Evolutionary conservation across 2,329 filamentous ascomycete genomes (phyloP).

Genomic region (Penicillium sp.): DNA sequence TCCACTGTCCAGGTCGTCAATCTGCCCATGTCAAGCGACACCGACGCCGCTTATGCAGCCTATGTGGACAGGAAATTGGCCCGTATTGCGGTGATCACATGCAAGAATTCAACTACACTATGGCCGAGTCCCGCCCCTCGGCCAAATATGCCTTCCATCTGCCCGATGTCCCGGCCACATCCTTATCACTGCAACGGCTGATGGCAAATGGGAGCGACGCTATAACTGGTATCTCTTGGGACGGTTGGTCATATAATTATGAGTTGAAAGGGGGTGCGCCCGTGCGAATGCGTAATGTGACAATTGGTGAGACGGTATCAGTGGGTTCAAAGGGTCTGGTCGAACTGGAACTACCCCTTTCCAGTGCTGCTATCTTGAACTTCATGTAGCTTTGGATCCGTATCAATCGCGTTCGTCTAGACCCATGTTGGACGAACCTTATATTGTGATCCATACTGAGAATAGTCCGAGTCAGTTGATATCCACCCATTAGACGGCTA

Average conservation of each 20-base stretch:
- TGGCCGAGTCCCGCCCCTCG: constrained; percentile 32
- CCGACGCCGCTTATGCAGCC: constrained; percentile 56
- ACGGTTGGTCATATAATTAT: constrained; percentile 61
- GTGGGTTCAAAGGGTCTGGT: constrained; percentile 36
- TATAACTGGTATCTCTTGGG: constrained; percentile 60
- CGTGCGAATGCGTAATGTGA: constrained; percentile 56
- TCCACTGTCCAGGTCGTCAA: constrained; percentile 49
- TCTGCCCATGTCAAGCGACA: constrained; percentile 42
- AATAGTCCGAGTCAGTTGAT: neutral
- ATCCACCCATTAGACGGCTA: neutral
- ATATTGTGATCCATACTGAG: neutral
- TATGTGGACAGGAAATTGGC: constrained; percentile 48
- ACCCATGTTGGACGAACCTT: neutral
- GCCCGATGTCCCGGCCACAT: constrained; percentile 18
- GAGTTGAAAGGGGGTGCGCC: constrained; percentile 56
- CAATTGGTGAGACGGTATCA: constrained; percentile 46
- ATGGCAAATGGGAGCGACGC: constrained; percentile 64
- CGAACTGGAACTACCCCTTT: constrained; percentile 26
- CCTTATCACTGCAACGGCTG: constrained; percentile 48
- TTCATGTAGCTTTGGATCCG: neutral
- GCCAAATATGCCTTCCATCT: constrained; percentile 27
- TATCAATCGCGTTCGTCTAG: neutral
- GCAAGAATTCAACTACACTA: constrained; percentile 58
- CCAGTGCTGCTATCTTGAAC: constrained; percentile 25
- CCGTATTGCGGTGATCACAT: constrained; percentile 57